phyloP scores from a whole-genome alignment of 208 protist genomes.

The Leishmania amazonensis region DNA sequence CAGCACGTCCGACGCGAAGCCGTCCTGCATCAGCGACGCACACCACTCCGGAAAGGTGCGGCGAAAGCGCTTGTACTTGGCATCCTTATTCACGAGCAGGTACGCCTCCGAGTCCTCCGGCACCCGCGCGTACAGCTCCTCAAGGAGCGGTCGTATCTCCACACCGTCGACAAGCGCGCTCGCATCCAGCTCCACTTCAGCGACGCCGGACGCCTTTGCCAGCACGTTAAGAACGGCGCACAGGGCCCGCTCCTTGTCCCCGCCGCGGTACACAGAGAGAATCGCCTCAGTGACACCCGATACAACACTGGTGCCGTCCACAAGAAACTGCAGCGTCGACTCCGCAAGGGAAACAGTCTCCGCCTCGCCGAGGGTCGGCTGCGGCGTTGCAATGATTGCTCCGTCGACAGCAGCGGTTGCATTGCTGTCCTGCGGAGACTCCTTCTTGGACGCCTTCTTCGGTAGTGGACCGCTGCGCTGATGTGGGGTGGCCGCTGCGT shows the following conservation, averaged over 20 bases:
- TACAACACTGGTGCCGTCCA: constrained; percentile 43
- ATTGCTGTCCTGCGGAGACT: constrained; percentile 13
- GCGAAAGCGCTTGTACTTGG: constrained; percentile 65
- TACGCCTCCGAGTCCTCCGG: constrained; percentile 72
- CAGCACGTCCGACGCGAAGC: constrained; percentile 60
- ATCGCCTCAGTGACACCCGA: constrained; percentile 37
- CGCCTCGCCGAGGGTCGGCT: constrained; percentile 24
- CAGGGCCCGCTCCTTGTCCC: constrained; percentile 42
- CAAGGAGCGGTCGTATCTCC: constrained; percentile 72
- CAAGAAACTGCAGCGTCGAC: constrained; percentile 45
- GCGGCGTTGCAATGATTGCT: not conserved
- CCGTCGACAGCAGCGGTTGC: not conserved
- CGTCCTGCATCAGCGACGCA: constrained; percentile 52
- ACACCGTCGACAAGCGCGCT: constrained; percentile 59
- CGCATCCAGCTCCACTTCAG: constrained; percentile 67
- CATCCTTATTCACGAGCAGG: constrained; percentile 77
- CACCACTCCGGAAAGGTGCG: constrained; percentile 69
- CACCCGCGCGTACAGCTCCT: constrained; percentile 85
- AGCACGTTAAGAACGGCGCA: constrained; percentile 78
- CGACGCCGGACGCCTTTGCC: constrained; percentile 73
- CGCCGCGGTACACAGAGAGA: constrained; percentile 58
- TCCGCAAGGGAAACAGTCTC: constrained; percentile 48
- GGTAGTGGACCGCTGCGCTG: not conserved
- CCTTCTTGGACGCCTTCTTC: constrained; percentile 24
- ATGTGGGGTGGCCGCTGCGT: constrained; percentile 9